phyloP scores from a whole-genome alignment of 805 yeast species.

The Brettanomyces anomalus region DNA sequence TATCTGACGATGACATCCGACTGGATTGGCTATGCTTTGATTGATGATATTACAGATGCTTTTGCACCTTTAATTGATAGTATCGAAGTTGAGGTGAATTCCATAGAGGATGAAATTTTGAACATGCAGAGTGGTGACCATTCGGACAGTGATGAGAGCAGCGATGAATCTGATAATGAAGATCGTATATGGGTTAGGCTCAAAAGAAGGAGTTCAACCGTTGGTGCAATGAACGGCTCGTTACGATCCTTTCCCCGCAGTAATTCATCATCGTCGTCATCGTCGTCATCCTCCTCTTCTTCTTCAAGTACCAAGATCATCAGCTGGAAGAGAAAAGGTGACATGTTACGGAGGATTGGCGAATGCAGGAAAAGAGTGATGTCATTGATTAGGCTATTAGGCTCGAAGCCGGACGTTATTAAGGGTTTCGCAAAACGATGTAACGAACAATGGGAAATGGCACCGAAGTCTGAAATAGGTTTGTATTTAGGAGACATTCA shows the following conservation, averaged over 20 bases:
- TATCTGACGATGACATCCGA: slow-evolving; percentile 86
- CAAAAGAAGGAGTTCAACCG: slow-evolving; percentile 21
- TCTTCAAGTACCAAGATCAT: slow-evolving; percentile 36
- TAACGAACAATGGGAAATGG: slow-evolving; percentile 73
- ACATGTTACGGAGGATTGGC: slow-evolving; percentile 90
- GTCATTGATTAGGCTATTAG: slow-evolving; percentile 76
- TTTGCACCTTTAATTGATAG: slow-evolving; percentile 95
- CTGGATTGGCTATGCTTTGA: slow-evolving; percentile 94
- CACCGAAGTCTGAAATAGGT: slow-evolving; percentile 80
- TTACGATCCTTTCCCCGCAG: slow-evolving; percentile 5
- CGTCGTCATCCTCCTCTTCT: slow-evolving; percentile 17
- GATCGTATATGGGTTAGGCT: slow-evolving; percentile 26
- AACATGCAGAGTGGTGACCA: slow-evolving; percentile 68
- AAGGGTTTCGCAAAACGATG: slow-evolving; percentile 90
- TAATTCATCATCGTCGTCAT: slow-evolving; percentile 10
- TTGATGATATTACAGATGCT: slow-evolving; percentile 95
- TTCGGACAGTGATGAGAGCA: slow-evolving; percentile 35
- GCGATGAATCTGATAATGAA: slow-evolving; percentile 31
- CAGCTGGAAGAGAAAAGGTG: slow-evolving; percentile 89
- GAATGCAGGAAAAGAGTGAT: slow-evolving; percentile 92
- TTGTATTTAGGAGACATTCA: slow-evolving; percentile 96
- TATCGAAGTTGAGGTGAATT: slow-evolving; percentile 88
- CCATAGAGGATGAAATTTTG: slow-evolving; percentile 88
- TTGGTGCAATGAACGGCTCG: slow-evolving; percentile 17
- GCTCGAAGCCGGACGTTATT: slow-evolving; percentile 95